Base-by-base conservation (phyloP, 2,329 filamentous ascomycete genomes). In the Didymella glomerata region DNA sequence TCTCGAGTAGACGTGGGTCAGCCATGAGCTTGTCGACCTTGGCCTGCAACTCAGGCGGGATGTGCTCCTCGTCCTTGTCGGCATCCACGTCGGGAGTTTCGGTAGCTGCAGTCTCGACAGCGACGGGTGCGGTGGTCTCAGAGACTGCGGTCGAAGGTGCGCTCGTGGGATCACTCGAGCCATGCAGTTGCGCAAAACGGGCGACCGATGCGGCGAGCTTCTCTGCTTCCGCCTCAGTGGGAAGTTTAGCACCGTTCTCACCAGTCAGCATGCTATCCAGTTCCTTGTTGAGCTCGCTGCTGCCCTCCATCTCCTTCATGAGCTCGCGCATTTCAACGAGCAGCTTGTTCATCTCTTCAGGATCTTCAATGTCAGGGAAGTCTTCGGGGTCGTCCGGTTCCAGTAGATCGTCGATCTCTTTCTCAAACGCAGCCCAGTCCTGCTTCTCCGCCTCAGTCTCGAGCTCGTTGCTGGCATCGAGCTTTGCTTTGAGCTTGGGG, bases 11-110 rank as follows among this genome's bases (percentile, higher is more conserved):
- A 16, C 66, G 63, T 7, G 74, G 74, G 47, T 76, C 73, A 41
- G 68, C 58, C 66, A 76, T 71, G 42, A 76, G 74, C 46, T 70
- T 68, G 54, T 76, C 71, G 34, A 76, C 69, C 41, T 73, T 69
- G 41, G 73, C 71, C 48, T 72, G 62, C 5, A 74, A 62, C n/a
- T 73, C 69, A 3, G 71, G 66, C 16, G 71, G 66, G 2, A 70
- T 50, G n/a, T 68, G 59, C 36, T 68, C 69, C 25, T 66, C 65
- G 7, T 57, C 57, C 13, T 61, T 59, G 7, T 60, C 60, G n/a
- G 32, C 32, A 10, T 49, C 24, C 3, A 34, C 10, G 11, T 50
- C 40, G 9, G 62, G 53, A 14, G n/a, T 14, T 8, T 63, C 62
- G 9, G 34, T 44, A 27, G 41, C 22, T 25, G 41, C 3, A 14